Base-by-base conservation (phyloP, 495 filamentous ascomycete genomes). In the Bryoglossum gracile region DNA sequence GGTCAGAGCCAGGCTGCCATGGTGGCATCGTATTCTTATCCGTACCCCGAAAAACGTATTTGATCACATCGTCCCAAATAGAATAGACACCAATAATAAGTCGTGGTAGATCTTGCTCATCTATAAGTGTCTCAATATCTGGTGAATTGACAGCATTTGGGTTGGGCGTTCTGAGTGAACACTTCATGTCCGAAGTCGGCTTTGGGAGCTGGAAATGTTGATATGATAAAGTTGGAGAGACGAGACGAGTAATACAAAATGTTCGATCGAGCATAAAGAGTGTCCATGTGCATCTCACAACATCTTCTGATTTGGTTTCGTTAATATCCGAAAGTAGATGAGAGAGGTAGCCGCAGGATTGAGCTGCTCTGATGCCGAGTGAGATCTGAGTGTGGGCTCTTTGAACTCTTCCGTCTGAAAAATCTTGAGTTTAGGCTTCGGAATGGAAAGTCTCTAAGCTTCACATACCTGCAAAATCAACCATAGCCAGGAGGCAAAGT, bases 201-300 rank as follows among this genome's bases (percentile, higher is more conserved):
- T 42, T 34, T 11, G 36, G 37, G 17, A 50, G 28, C 16, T 41
- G 47, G 16, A 50, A 50, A 14, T 43, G 36, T 2, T 50, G 3
- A 24, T 42, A 41, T 6, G 36, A 30, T 42, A 50, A 16, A 8
- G 38, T 33, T 18, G 47, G 47, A 3, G 47, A 42, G 6, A 50
- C 36, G 16, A 41, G 25, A 8, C 47, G 36, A 34, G 23, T 42
- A n/a, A 43, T 50, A 18, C 47, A 23, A 26, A 42, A 50, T 6
- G 47, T 50, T 3, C 47, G 47, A 18, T 50, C 47, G 18, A 50
- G 36, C 36, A 42, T 43, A 16, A 50, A 50, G n/a, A 50, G 33
- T 2, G 47, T 50, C 47, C 47, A 50, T 14, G 26, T 21, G 25
- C 47, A 50, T 23, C 47, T 9, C 5, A 40, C 10, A 26, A 42